phyloP scores from a whole-genome alignment of 352 stramenopile genomes.

The Pythium brassicae region DNA sequence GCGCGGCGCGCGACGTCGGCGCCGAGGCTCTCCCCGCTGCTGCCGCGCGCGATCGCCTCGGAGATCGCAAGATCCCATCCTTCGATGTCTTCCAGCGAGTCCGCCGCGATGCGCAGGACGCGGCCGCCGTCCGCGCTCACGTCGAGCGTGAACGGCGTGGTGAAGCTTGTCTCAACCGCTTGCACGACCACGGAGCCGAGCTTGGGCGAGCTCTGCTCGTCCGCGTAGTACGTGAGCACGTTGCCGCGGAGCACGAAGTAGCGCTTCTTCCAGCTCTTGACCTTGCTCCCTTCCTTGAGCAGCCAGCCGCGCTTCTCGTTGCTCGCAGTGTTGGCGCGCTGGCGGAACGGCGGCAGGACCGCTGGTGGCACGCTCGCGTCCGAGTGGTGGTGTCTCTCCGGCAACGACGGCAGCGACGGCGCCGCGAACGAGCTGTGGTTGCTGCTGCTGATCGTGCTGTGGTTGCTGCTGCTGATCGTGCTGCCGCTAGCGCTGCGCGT shows the following conservation, averaged over 20 bases:
- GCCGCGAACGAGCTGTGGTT: conserved; percentile 1
- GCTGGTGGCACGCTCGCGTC: background rate
- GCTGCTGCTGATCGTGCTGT: conserved; percentile 1
- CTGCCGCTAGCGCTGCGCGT: conserved; percentile 9
- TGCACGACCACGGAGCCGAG: conserved; percentile 26
- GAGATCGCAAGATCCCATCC: conserved; percentile 29
- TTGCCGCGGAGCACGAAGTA: conserved; percentile 49
- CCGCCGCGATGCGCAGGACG: conserved; percentile 24
- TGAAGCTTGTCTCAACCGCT: conserved; percentile 24
- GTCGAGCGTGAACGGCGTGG: conserved; percentile 28
- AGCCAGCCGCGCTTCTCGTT: conserved; percentile 34
- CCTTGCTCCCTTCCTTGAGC: conserved; percentile 23
- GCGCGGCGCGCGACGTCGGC: background rate
- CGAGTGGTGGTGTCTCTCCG: conserved; percentile 1
- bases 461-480: background rate
- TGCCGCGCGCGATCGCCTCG: conserved; percentile 8
- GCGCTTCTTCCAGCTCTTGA: conserved; percentile 53
- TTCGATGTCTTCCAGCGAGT: conserved; percentile 36
- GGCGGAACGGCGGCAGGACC: background rate
- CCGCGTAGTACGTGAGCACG: conserved; percentile 47
- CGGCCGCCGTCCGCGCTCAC: conserved; percentile 18
- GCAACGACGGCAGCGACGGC: background rate
- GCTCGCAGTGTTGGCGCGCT: conserved; percentile 1
- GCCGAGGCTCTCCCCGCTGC: background rate
- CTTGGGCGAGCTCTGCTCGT: conserved; percentile 17